phyloP scores from a whole-genome alignment of 768 basidiomycete species.

The Dioszegia crocea region DNA sequence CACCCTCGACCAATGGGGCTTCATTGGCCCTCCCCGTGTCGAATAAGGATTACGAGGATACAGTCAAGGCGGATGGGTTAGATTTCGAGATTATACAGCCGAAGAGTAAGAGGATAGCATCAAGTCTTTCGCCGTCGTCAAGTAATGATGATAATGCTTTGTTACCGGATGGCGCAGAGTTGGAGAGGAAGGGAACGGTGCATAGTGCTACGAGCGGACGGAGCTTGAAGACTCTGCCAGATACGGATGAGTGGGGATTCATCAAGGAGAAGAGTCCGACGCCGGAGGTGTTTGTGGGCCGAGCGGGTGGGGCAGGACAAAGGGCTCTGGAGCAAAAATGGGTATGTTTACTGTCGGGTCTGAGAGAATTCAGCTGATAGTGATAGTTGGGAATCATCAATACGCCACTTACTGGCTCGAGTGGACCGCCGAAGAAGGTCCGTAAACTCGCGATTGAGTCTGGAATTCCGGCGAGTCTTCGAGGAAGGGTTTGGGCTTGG shows the following conservation, averaged over 20 bases:
- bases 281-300: slow-evolving; percentile 36
- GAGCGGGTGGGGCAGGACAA: slow-evolving; percentile 27
- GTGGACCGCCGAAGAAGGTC: slow-evolving; percentile 36
- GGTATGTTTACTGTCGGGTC: slow-evolving; percentile 22
- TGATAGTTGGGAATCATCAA: slow-evolving; percentile 35
- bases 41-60: slow-evolving; percentile 43
- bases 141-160: neutral
- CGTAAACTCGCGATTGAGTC: slow-evolving; percentile 37
- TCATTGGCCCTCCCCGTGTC: slow-evolving; percentile 29
- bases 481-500: slow-evolving; percentile 47
- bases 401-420: slow-evolving; percentile 18
- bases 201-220: neutral
- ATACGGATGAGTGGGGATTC: slow-evolving; percentile 48
- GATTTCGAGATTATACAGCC: slow-evolving; percentile 44
- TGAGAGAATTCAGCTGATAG: neutral
- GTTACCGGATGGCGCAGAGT: neutral
- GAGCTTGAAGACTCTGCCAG: slow-evolving; percentile 20
- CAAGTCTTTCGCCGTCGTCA: neutral
- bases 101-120: slow-evolving; percentile 1
- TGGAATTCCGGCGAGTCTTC: slow-evolving; percentile 35
- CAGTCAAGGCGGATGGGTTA: slow-evolving; percentile 42
- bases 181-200: slow-evolving; percentile 5
- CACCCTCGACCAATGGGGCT: neutral
- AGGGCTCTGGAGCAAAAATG: slow-evolving; percentile 40
- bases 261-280: slow-evolving; percentile 34